Evolutionary conservation across 371 early-diverging fungal species (phyloP).

Genomic region (Fennellomyces sp.): DNA sequence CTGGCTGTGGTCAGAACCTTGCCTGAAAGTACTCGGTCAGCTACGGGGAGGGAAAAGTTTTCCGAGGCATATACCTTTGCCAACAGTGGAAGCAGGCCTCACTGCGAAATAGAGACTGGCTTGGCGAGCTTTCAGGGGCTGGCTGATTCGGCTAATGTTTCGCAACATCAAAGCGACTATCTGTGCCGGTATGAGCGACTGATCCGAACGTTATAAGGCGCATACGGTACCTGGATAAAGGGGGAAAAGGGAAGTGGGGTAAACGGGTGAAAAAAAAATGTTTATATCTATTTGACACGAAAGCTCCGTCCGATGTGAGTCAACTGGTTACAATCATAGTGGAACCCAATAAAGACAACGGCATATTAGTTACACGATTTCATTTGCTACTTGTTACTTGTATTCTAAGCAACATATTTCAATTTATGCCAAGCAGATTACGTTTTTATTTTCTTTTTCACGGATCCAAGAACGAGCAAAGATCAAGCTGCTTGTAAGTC

Average conservation of each 20-base stretch:
- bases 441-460: background rate
- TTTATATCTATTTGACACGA: background rate
- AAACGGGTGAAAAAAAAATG: background rate
- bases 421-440: background rate
- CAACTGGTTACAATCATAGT: too few species aligned
- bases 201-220: background rate
- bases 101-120: background rate
- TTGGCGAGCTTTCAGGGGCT: background rate
- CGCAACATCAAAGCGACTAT: background rate
- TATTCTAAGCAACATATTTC: too few species aligned
- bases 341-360: too few species aligned
- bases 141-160: background rate
- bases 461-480: background rate
- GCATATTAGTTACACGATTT: too few species aligned
- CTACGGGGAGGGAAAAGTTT: background rate
- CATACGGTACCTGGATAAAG: background rate
- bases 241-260: background rate
- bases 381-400: too few species aligned
- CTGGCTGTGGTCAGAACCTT: slow-evolving; percentile 68
- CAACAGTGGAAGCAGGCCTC: background rate
- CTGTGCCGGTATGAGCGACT: background rate
- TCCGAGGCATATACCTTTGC: background rate
- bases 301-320: too few species aligned
- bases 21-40: background rate
- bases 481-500: background rate